These are phyloP conservation scores for Phytophthora syringae DNA, from an alignment of 352 stramenopile genomes.

Conservation along the genomic window DNA sequence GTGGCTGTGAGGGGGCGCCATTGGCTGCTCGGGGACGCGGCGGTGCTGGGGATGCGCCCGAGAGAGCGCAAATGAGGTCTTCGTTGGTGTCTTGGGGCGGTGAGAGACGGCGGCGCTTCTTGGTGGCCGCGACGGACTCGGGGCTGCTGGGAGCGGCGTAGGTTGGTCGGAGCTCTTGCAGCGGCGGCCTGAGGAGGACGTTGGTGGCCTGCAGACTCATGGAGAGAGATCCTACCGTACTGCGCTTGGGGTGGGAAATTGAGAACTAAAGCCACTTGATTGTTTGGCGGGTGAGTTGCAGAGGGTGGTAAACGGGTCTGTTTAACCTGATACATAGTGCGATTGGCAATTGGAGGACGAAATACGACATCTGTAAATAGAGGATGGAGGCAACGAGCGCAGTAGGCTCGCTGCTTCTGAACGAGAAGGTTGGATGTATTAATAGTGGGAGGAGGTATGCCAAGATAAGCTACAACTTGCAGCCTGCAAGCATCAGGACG, in stretches of 20 bases:
- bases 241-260: slow-evolving; percentile 14
- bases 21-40: slow-evolving; percentile 27
- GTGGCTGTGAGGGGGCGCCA: slow-evolving; percentile 32
- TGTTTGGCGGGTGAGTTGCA: slow-evolving; percentile 19
- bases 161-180: slow-evolving; percentile 5
- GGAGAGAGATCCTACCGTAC: neutral
- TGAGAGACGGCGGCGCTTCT: slow-evolving; percentile 26
- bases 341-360: neutral
- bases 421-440: too few species aligned
- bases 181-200: slow-evolving; percentile 28
- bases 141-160: slow-evolving; percentile 23
- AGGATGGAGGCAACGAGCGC: too few species aligned
- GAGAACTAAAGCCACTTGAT: slow-evolving; percentile 30
- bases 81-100: slow-evolving; percentile 9
- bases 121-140: slow-evolving; percentile 6
- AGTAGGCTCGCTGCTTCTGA: too few species aligned
- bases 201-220: slow-evolving; percentile 20
- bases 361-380: neutral
- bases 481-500: too few species aligned
- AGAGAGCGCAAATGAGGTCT: slow-evolving; percentile 22
- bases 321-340: slow-evolving; percentile 15
- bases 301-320: slow-evolving; percentile 17
- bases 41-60: slow-evolving; percentile 14
- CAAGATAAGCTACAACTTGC: too few species aligned
- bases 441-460: too few species aligned